These are phyloP conservation scores for Zhuliangozyma parablackwelliae DNA, from an alignment of 1,139 yeast genomes.

Conservation along the genomic window DNA sequence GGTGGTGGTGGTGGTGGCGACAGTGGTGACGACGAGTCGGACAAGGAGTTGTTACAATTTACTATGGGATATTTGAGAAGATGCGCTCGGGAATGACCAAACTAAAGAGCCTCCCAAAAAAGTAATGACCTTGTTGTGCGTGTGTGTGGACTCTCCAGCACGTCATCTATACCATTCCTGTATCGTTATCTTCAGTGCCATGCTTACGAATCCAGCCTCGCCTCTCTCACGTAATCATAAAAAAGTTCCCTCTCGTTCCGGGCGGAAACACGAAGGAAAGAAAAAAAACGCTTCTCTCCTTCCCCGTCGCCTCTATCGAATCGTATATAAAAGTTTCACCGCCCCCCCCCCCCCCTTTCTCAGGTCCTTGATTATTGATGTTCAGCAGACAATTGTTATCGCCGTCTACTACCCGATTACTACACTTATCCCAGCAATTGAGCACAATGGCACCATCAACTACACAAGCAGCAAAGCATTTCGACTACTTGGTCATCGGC, in stretches of 20 bases:
- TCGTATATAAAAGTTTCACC: neutral
- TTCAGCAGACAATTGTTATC: neutral
- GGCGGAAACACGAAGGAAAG: too few relatives aligned
- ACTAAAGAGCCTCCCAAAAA: too few relatives aligned
- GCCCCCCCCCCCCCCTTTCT: neutral
- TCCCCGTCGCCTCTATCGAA: neutral
- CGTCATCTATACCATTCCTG: too few relatives aligned
- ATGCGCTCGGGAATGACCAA: conserved; percentile 17
- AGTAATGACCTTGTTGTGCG: too few relatives aligned
- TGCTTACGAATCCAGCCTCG: too few relatives aligned
- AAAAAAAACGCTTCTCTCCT: too few relatives aligned
- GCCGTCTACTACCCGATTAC: conserved; percentile 11
- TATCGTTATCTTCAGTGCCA: too few relatives aligned
- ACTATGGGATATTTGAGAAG: conserved; percentile 27
- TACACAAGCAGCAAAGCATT: conserved; percentile 42
- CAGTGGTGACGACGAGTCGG: conserved; percentile 2
- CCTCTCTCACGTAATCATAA: too few relatives aligned
- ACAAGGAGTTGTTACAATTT: conserved; percentile 26
- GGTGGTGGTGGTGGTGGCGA: conserved; percentile 3
- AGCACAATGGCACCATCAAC: conserved; percentile 48
- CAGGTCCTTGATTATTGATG: neutral
- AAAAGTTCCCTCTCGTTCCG: too few relatives aligned
- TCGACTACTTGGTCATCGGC: conserved; percentile 90
- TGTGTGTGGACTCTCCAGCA: too few relatives aligned
- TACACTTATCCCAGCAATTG: conserved; percentile 23